A percentile compares a stretch with the other conserved stretches of the same genome.
Conservation (phyloP, 495 filamentous ascomycete species). For the Aspergillus funiculosus region DNA sequence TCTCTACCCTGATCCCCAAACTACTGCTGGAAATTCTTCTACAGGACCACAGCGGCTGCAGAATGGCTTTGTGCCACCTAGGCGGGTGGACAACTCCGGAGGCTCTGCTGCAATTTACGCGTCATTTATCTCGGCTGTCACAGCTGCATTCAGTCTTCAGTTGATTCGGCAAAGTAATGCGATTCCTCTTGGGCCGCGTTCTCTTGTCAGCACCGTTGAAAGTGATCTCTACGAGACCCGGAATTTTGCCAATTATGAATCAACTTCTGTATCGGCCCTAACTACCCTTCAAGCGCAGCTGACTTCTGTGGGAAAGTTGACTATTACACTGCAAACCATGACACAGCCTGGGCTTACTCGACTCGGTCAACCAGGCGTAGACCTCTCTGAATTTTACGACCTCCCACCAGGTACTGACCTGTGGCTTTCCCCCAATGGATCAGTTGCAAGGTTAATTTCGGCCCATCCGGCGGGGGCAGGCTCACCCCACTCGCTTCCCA, state of each 20-base stretch:
- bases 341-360: slow-evolving; percentile 35
- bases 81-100: slow-evolving; percentile 32
- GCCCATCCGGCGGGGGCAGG: slow-evolving; percentile 20
- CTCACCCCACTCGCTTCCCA: slow-evolving; percentile 18
- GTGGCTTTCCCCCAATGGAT: slow-evolving; percentile 49
- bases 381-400: slow-evolving; percentile 18
- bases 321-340: slow-evolving; percentile 36
- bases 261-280: slow-evolving; percentile 27
- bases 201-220: slow-evolving; percentile 37
- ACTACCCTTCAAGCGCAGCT: slow-evolving; percentile 40
- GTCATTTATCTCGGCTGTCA: slow-evolving; percentile 41
- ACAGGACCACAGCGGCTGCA: slow-evolving; percentile 26
- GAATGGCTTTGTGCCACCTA: slow-evolving; percentile 22
- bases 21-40: slow-evolving; percentile 9
- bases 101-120: slow-evolving; percentile 40
- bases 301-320: slow-evolving; percentile 34
- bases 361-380: slow-evolving; percentile 23
- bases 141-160: slow-evolving; percentile 38
- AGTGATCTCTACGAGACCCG: slow-evolving; percentile 28
- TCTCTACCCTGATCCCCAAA: slow-evolving; percentile 33
- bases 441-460: slow-evolving; percentile 39
- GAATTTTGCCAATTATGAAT: slow-evolving; percentile 26
- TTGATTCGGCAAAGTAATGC: slow-evolving; percentile 34
- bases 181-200: slow-evolving; percentile 43
- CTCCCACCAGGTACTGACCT: slow-evolving; percentile 33